Evolutionary conservation across 2,329 filamentous ascomycete genomes (phyloP), one percentile per base, ranked within the genome.

Genomic region (Anthostomella pinea): DNA sequence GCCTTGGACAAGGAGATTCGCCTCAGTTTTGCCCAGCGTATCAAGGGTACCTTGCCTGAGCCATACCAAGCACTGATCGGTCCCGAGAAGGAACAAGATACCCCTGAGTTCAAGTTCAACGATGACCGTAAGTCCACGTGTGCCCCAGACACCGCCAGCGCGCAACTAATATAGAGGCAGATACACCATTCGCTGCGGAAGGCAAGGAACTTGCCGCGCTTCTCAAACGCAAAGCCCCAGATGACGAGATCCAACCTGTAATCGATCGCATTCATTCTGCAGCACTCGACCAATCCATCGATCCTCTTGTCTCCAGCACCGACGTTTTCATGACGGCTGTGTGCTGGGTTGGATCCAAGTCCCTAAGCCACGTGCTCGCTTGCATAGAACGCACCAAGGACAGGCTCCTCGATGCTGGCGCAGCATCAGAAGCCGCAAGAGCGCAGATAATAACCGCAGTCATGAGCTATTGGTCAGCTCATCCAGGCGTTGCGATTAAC

Each of bases 1-100:
- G 85, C 88, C 3, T 68, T 98, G 40, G 93, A 98, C 59, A 97
- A 97, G 69, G 93, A 98, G 67, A 95, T 98, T 48, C 84, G 93
- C 5, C 72, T 98, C 32, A 96, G 89, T 57, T 98, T 98, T 61
- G 89, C 93, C 0, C 91, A 95, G 64, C 83, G 93, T 38, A 95
- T 98, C 57, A 90, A 93, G 62, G 90, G 90, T 45, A 97, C 93
- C 5, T 70, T 98, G 6, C 93, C 91, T 2, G 81, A 85, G 35
- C 79, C 83, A 6, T 97, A 95, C 58, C 81, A 90, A 52, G 68
- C 71, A 3, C 68, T 98, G 42, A 91, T 98, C 48, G 77, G 85
- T 0, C 80, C 86, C 34, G 87, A 85, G 49, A 94, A 95, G 60
- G 91, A 97, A 63, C 88, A 93, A 57, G 93, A 98, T 58, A 87